These are phyloP conservation scores for Dalbergia oliveri DNA, from an alignment of 306 rosid genomes.

Conservation along the genomic window DNA sequence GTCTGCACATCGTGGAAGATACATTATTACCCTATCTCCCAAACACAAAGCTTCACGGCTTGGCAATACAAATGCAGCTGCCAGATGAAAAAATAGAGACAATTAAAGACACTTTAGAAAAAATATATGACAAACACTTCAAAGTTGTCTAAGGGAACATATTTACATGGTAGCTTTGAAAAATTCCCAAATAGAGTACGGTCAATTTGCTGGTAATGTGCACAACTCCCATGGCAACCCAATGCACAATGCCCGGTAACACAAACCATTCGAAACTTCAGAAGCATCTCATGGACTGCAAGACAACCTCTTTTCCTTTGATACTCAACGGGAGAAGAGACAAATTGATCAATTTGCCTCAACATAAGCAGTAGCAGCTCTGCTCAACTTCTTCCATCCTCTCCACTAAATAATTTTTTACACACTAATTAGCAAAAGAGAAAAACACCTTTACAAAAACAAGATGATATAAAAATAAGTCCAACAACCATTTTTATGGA, in stretches of 20 bases:
- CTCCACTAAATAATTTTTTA: conserved; percentile 70
- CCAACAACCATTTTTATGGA: not conserved
- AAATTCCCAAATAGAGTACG: conserved; percentile 73
- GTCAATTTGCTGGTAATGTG: conserved; percentile 84
- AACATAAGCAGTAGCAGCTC: conserved; percentile 85
- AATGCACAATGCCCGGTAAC: conserved; percentile 82
- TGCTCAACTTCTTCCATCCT: conserved; percentile 98
- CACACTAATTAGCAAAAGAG: conserved; percentile 48
- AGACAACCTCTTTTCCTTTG: conserved; percentile 94
- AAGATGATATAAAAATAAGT: conserved; percentile 14
- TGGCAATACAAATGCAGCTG: conserved; percentile 94
- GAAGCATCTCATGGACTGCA: conserved; percentile 95
- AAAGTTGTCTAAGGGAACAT: conserved; percentile 41
- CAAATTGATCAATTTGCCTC: conserved; percentile 93
- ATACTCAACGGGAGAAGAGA: conserved; percentile 84
- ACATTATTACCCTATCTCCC: conserved; percentile 87
- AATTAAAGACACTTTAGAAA: conserved; percentile 21
- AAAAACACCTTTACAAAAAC: conserved; percentile 16
- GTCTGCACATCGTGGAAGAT: conserved; percentile 98
- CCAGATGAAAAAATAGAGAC: conserved; percentile 1
- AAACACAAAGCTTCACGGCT: conserved; percentile 91
- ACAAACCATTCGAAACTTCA: conserved; percentile 89
- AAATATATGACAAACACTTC: conserved; percentile 12
- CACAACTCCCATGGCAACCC: conserved; percentile 90
- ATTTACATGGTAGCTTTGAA: conserved; percentile 89